phyloP scores from a whole-genome alignment of 768 basidiomycete species.

The Podaxis mareebaensis region DNA sequence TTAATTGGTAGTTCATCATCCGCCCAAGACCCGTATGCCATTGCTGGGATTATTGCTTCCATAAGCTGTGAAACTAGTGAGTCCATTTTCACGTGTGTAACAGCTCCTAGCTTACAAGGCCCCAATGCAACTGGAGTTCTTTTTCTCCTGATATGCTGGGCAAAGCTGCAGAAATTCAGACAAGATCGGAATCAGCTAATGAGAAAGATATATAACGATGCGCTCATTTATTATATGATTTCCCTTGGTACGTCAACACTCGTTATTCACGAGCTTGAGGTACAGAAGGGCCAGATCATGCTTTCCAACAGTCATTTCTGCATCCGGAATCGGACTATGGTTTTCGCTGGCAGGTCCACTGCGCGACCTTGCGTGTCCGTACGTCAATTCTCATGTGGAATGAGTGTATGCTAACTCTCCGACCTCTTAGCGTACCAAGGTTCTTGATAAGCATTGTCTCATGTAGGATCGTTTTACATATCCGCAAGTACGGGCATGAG shows the following conservation, averaged over 20 bases:
- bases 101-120: not conserved
- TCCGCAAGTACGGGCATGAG: slow-evolving; percentile 10
- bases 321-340: not conserved
- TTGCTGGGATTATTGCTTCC: not conserved
- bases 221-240: slow-evolving; percentile 2
- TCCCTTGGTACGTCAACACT: not conserved
- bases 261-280: not conserved
- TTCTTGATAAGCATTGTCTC: slow-evolving; percentile 3
- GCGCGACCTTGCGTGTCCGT: slow-evolving; percentile 1
- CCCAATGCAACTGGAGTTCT: not conserved
- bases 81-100: not conserved
- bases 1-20: not conserved
- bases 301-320: not conserved
- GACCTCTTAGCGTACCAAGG: not conserved
- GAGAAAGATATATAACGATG: slow-evolving; percentile 9
- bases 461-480: not conserved
- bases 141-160: slow-evolving; percentile 1
- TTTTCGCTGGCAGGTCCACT: not conserved
- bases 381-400: not conserved
- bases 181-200: not conserved
- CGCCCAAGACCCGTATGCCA: not conserved
- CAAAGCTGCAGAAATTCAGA: not conserved
- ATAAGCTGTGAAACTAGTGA: not conserved
- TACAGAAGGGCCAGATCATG: not conserved
- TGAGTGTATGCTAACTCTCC: not conserved